Conservation (phyloP, 1,139 yeast genomes). For the Yamadazyma sp. region DNA sequence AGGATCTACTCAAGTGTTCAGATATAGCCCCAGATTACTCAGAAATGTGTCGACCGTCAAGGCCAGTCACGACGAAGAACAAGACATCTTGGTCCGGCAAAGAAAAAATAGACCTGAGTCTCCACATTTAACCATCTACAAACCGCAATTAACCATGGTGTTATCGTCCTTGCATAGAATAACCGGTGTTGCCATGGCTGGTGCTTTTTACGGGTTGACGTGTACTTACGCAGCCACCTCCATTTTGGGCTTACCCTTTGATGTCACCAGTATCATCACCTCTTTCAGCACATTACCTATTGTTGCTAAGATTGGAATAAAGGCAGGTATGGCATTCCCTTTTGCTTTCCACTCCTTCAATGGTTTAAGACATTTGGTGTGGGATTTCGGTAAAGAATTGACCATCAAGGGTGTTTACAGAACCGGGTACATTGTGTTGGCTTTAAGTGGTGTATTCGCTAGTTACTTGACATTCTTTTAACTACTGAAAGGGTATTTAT, state of each 20-base stretch:
- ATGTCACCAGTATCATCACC: conserved; percentile 58
- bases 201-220: conserved; percentile 75
- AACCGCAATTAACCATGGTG: conserved; percentile 84
- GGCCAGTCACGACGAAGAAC: conserved; percentile 64
- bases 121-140: conserved; percentile 86
- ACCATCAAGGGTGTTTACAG: conserved; percentile 84
- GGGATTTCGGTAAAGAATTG: conserved; percentile 86
- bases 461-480: conserved; percentile 51
- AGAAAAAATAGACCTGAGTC: conserved; percentile 87
- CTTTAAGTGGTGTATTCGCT: conserved; percentile 65
- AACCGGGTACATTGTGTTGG: conserved; percentile 86
- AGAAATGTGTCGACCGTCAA: conserved; percentile 46
- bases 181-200: conserved; percentile 82
- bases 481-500: conserved; percentile 11
- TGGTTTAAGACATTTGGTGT: conserved; percentile 88
- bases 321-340: conserved; percentile 74
- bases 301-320: conserved; percentile 58
- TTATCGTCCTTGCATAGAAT: conserved; percentile 84
- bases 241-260: conserved; percentile 61
- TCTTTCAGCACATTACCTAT: conserved; percentile 61
- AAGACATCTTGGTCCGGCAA: conserved; percentile 73
- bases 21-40: conserved; percentile 8
- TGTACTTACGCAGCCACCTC: conserved; percentile 73
- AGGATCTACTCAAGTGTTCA: conserved; percentile 9
- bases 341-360: conserved; percentile 83